Base-by-base conservation (phyloP, 2,329 filamentous ascomycete genomes). In the Aspergillus viridinutans region DNA sequence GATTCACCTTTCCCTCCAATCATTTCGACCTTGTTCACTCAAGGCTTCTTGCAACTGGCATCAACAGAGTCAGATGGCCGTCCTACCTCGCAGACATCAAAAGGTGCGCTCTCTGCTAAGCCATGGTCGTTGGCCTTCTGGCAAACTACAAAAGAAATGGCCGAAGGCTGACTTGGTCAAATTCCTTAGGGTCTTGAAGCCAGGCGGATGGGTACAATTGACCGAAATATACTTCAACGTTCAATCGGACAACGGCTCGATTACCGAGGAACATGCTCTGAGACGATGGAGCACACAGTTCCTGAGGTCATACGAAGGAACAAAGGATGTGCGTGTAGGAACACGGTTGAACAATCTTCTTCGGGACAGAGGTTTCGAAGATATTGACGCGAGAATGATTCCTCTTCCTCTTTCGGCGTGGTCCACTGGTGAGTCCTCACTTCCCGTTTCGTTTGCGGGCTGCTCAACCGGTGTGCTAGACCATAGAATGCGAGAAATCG, bases 1-100 rank as follows among this genome's bases (percentile, higher is more conserved):
- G 80, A 35, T 88, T 89, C 67, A 88, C 85, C 0, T 92, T 92
- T 67, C 76, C 81, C 47, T 76, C 83, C 52, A 87, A 86, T 68
- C 79, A 87, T 55, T 96, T 95, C 76, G 90, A 96, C 66, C 77
- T 96, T 53, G 85, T 96, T 52, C 89, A 96, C 67, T 96, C 90
- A 64, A 85, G 72, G 79, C 83, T 62, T 56, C 73, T 81, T 59
- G 73, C 74, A 59, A 73, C 74, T 23, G 91, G 90, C 0, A 89
- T 96, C 65, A 81, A 92, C 67, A 77, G 80, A 56, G 76, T 80
- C 60, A 83, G 90, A 71, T 97, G 92, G 92, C 74, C 78, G 55
- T 80, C 81, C 32, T 96, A 95, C 72, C 74, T 96, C 61, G 79
- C 80, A 64, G 92, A 96, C 64, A 89, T 96, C 58, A 83, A 85